A percentile compares a stretch with the other conserved stretches of the same genome.
These are phyloP conservation scores for Pyrenula aspistea DNA, from an alignment of 495 filamentous ascomycete genomes.

Conservation along the genomic window DNA sequence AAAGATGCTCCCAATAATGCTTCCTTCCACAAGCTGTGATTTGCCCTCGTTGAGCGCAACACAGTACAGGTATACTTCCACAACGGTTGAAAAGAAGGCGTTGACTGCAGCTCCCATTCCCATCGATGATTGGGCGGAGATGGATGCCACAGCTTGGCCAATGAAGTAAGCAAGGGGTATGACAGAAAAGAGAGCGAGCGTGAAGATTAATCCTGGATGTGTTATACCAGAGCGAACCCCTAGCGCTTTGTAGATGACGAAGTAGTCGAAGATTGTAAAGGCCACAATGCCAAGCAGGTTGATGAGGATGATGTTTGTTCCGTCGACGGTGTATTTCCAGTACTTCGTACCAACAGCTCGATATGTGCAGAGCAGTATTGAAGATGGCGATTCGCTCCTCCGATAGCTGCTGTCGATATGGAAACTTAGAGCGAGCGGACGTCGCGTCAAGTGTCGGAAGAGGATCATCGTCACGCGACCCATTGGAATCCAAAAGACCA, in stretches of 20 bases:
- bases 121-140: conserved; percentile 99
- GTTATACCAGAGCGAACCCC: conserved; percentile 61
- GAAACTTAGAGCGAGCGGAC: conserved; percentile 86
- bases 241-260: conserved; percentile 53
- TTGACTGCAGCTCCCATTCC: conserved; percentile 97
- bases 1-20: conserved; percentile 95
- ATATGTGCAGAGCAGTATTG: conserved; percentile 92
- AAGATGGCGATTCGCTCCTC: conserved; percentile 56
- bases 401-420: conserved; percentile 72
- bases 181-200: conserved; percentile 74
- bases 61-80: conserved; percentile 97
- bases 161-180: conserved; percentile 99
- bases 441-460: conserved; percentile 81
- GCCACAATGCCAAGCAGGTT: conserved; percentile 84
- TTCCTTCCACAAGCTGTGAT: conserved; percentile 84
- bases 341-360: conserved; percentile 88
- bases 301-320: conserved; percentile 97
- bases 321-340: conserved; percentile 98
- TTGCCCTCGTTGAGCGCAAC: conserved; percentile 90
- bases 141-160: conserved; percentile 96
- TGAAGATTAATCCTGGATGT: conserved; percentile 73
- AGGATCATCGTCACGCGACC: conserved; percentile 85
- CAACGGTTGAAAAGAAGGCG: conserved; percentile 96
- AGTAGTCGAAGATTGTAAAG: conserved; percentile 90
- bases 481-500: conserved; percentile 99